Evolutionary conservation across 192 early-diverging fungal genomes (phyloP), one percentile per base, ranked within the genome.

Genomic region (Entomortierella chlamydospora): DNA sequence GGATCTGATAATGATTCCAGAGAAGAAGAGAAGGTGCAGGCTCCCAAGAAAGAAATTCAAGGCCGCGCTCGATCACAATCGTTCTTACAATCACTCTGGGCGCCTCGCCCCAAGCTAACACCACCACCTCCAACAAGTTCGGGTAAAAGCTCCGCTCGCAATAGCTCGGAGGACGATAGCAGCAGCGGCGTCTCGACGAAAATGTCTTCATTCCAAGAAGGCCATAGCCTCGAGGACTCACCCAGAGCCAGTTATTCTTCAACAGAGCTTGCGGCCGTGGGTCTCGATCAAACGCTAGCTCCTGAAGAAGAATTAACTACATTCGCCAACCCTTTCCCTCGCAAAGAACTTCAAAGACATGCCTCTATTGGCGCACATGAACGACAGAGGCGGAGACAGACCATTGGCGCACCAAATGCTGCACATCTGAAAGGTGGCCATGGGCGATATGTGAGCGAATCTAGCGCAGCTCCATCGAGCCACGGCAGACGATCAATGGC

Each of bases 251-350:
- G 73, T 29, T 37, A 77, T 20, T 77, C 73, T 2, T 69, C 73
- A 10, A 33, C 66, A n/a, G 73, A 77, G 20, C 69, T 39, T 34
- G 34, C 53, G 9, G 51, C 60, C 2, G 74, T 65, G 2, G 4
- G 26, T 26, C 68, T 64, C 3, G 73, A 69, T 15, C 50, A 18
- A n/a, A 28, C 55, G 18, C 41, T 13, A 7, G 3, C 62, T 12
- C 33, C 61, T 0, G 74, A 79, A n/a, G 74, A 79, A 28, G 67
- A 64, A 12, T 18, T 79, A 49, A 79, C 74, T 10, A 79, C 74
- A 2, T 79, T 79, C 61, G 67, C 69, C 18, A 55, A 70, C 13
- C 74, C 74, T 4, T 79, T 51, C 57, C 69, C 54, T 2, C 67
- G 74, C 29, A 54, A 70, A 39, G 61, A 79, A 26, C 62, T 79